Base-by-base conservation (phyloP, 1,139 yeast species). In the Ogataea hybrid region DNA sequence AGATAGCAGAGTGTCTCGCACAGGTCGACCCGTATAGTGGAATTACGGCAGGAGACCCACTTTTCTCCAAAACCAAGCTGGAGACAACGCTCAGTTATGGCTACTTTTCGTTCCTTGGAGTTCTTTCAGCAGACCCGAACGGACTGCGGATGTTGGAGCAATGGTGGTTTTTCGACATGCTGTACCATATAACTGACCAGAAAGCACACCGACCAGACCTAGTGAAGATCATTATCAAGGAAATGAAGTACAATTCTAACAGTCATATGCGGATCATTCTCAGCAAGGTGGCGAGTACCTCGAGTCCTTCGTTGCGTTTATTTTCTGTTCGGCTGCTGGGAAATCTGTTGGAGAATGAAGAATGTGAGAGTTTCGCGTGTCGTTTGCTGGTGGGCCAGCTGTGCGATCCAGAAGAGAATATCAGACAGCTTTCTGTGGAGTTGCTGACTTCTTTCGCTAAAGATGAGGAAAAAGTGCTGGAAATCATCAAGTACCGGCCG, bases 21-120 rank as follows among this genome's bases (percentile, higher is more conserved):
- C 96, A 89, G 62, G 72, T 87, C 16, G 95, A 86, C 54, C 92
- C 94, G 0, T 75, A 69, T 59, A 80, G 88, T 59, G 95, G 95
- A 0, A 75, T 86, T 23, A 68, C 77, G 5, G 81, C 92, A 1
- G 66, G 75, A 5, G 95, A 84, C 42, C 90, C 95, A 7, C 72
- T 90, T 4, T 77, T 92, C 47, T 78, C 88, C 1, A 71, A 70
- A 36, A 68, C 65, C 5, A 68, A 88, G 33, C 61, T 92, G 35
- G 79, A 76, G 33, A 70, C 71, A 2, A 85, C 96, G 1, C 64
- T 86, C 23, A 78, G 88, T 38, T 65, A 70, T 48, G 97, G 97
- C 0, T 92, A 90, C 59, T 74, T 92, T 48, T 75, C 77, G 45
- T 75, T 92, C 53, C 64, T 92, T 14, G 97, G 96, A 0, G 79